phyloP scores from a whole-genome alignment of 1,284 basidiomycete species.

The Melampsora larici-populina region DNA sequence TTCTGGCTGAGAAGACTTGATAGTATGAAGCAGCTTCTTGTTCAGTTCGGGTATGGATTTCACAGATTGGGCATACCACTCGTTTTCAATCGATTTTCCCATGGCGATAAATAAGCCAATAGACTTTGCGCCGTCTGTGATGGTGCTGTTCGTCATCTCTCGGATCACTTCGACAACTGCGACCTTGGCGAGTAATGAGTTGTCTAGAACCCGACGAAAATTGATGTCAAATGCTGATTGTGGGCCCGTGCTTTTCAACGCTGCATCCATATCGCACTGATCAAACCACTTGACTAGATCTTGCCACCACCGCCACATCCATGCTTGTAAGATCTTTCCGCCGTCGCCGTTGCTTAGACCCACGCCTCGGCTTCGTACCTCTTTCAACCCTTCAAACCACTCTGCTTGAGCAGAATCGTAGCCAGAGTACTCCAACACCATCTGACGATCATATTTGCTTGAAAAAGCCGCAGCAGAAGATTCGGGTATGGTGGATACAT shows the following conservation, averaged over 20 bases:
- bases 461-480: conserved; percentile 8
- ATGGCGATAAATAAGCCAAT: conserved; percentile 39
- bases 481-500: conserved; percentile 39
- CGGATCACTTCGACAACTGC: conserved; percentile 35
- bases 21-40: conserved; percentile 26
- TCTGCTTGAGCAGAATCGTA: conserved; percentile 41
- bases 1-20: conserved; percentile 17
- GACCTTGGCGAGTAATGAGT: conserved; percentile 35
- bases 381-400: conserved; percentile 40
- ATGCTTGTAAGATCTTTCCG: conserved; percentile 33
- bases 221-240: conserved; percentile 4
- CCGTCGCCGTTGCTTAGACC: conserved; percentile 26
- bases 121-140: conserved; percentile 39
- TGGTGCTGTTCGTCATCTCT: conserved; percentile 42
- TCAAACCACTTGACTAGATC: conserved; percentile 32
- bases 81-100: conserved; percentile 40
- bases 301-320: conserved; percentile 42
- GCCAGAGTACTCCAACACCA: conserved; percentile 38
- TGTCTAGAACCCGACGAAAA: conserved; percentile 2
- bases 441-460: conserved; percentile 28
- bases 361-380: conserved; percentile 17
- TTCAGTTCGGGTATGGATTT: conserved; percentile 35
- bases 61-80: conserved; percentile 36
- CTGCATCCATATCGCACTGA: not conserved
- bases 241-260: not conserved